Evolutionary conservation across 164 flowering plant species (phyloP).

Genomic region (Buxus sempervirens): DNA sequence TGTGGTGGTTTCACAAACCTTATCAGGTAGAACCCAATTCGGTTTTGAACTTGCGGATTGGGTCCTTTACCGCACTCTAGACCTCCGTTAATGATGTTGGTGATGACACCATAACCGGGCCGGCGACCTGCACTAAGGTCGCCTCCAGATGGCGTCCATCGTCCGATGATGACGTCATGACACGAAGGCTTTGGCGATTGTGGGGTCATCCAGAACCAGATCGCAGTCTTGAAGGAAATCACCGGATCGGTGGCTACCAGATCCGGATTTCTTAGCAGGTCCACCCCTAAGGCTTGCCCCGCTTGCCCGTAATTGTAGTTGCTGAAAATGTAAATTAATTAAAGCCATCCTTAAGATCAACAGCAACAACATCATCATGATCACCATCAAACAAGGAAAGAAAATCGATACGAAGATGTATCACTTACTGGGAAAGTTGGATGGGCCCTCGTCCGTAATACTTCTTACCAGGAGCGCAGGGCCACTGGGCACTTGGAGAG

Average conservation of each 20-base stretch:
- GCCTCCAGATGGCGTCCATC: conserved; percentile 32
- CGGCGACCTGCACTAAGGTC: conserved; percentile 28
- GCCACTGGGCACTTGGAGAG: conserved; percentile 5
- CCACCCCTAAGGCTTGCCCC: conserved; percentile 27
- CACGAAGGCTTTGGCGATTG: conserved; percentile 38
- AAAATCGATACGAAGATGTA: background rate
- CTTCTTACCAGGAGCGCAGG: conserved; percentile 31
- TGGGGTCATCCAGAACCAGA: conserved; percentile 45
- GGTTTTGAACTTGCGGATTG: conserved; percentile 1
- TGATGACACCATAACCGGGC: conserved; percentile 35
- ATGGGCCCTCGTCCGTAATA: conserved; percentile 47
- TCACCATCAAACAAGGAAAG: no score
- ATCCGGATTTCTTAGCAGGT: conserved; percentile 30
- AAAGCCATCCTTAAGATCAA: no score
- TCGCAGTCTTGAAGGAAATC: conserved; percentile 34
- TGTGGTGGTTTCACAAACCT: no score
- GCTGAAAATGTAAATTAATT: conserved; percentile 9
- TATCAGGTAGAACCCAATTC: conserved; percentile 36
- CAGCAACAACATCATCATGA: no score
- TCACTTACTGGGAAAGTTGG: conserved; percentile 34
- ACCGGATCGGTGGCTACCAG: conserved; percentile 25
- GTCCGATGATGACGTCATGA: conserved; percentile 38
- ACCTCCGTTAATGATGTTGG: conserved; percentile 51
- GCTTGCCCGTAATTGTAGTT: conserved; percentile 35
- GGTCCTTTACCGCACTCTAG: conserved; percentile 33